Evolutionary conservation across 2,329 filamentous ascomycete species (phyloP), one percentile per base, ranked within the genome.

Genomic region (Cladosporium sp.): DNA sequence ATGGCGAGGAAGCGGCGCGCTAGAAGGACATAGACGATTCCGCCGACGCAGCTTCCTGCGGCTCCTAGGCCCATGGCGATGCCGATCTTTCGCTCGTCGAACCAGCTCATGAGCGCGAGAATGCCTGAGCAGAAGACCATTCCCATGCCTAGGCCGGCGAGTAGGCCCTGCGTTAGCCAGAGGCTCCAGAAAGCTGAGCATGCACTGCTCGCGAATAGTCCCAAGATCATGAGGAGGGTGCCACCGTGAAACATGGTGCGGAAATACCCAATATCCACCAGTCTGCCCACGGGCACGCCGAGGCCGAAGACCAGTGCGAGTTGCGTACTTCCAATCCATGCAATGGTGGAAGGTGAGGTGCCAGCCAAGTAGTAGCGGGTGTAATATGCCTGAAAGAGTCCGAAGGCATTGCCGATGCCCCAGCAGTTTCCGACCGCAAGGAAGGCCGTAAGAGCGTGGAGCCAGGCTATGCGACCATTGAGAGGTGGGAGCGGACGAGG

Each of bases 281-380:
- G 52, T 2, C 55, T 30, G 7, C 64, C 65, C 1, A 62, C 59
- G 0, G 62, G 60, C 2, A 64, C 57, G 27, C 65, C 66, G 1
- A 65, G 55, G 12, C 64, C 55, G 16, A 66, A 67, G 1, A 64
- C 61, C n/a, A 68, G 58, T 18, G 62, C 62, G 2, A 67, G 51
- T 52, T 69, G 67, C 1, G 65, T 62, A 18, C 61, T 65, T 7
- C 66, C 67, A 20, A 69, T 68, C 65, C 64, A 68, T 7, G 66
- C 59, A 18, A 69, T 63, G 3, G 55, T 52, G 13, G 61, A 57
- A 15, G 39, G 53, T 18, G 32, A 43, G 7, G 55, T 54, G 11
- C 39, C 48, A 3, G 47, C 53, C 9, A 62, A 46, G 43, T 57
- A 54, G 36, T 46, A 36, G 5, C 53, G 53, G 12, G 61, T 51